phyloP scores from a whole-genome alignment of 129 eudicot species.

The Logfia minima region DNA sequence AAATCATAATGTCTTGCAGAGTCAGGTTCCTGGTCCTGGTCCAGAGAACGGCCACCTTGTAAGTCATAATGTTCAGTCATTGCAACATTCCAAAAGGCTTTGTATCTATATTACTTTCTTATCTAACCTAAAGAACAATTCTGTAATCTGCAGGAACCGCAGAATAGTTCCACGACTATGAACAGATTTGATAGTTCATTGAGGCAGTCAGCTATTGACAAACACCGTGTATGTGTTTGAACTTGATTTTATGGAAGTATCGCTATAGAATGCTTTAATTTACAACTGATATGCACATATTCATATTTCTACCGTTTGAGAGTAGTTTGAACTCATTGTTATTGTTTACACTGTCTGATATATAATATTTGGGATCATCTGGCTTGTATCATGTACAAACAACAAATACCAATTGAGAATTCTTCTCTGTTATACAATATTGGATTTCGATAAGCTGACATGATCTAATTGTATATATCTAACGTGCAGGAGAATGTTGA shows the following conservation, averaged over 20 bases:
- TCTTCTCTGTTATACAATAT: slow-evolving; percentile 2
- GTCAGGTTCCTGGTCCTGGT: slow-evolving; percentile 6
- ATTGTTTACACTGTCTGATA: neutral
- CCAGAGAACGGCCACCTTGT: slow-evolving; percentile 56
- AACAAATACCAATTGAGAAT: neutral
- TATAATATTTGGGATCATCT: neutral
- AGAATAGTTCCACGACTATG: slow-evolving; percentile 35
- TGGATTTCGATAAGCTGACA: neutral
- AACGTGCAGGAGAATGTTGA: slow-evolving; percentile 80
- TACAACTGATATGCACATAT: neutral
- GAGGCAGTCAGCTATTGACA: slow-evolving; percentile 55
- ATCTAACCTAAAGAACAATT: slow-evolving; percentile 13
- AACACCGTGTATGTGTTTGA: slow-evolving; percentile 65
- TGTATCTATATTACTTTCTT: slow-evolving; percentile 13
- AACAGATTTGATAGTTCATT: slow-evolving; percentile 52
- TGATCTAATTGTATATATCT: neutral
- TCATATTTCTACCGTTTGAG: neutral
- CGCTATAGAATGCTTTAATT: neutral
- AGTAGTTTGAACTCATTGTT: neutral
- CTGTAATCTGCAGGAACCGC: slow-evolving; percentile 51
- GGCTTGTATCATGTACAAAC: neutral
- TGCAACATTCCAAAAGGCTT: neutral
- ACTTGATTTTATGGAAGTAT: slow-evolving; percentile 3
- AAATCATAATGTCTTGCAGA: slow-evolving; percentile 41
- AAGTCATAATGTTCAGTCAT: slow-evolving; percentile 26